These are phyloP conservation scores for Camelina laxa DNA, from an alignment of 345 rosid genomes.

Conservation along the genomic window DNA sequence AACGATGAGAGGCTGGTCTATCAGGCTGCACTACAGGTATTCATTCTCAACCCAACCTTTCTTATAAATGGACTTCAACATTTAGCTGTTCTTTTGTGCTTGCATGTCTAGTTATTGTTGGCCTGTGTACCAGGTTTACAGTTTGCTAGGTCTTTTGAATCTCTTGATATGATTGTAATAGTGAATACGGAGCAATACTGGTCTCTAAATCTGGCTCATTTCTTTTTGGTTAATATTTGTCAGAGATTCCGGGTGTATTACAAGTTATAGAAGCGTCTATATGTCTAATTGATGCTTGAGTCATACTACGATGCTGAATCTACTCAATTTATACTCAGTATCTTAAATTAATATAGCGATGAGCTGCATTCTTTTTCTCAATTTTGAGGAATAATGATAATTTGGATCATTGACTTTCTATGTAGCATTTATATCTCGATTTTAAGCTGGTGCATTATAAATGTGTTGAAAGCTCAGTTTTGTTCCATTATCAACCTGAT, in stretches of 20 bases:
- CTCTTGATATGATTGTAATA: constrained; percentile 8
- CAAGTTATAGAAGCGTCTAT: constrained; percentile 1
- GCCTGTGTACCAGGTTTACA: constrained; percentile 13
- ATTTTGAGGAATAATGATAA: constrained; percentile 1
- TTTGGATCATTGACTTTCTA: constrained; percentile 2
- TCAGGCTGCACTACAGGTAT: constrained; percentile 93
- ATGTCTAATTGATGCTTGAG: constrained; percentile 15
- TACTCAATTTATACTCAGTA: constrained; percentile 6
- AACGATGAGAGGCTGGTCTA: constrained; percentile 81
- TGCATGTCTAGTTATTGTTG: neutral
- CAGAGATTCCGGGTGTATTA: constrained; percentile 6
- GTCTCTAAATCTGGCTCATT: neutral
- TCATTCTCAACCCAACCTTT: constrained; percentile 28
- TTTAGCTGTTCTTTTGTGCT: constrained; percentile 12
- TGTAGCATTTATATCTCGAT: neutral
- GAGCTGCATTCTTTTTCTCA: constrained; percentile 24
- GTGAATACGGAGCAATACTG: constrained; percentile 4
- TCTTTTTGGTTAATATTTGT: neutral
- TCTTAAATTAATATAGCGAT: constrained; percentile 1
- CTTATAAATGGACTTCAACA: constrained; percentile 13
- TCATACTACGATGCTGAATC: constrained; percentile 19
- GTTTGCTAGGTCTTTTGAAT: constrained; percentile 21
- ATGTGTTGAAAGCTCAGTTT: constrained; percentile 13
- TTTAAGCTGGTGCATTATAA: constrained; percentile 6
- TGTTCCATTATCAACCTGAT: constrained; percentile 10